Percentiles rank a stretch among this genome's conserved stretches.
Evolutionary conservation across 768 basidiomycete genomes (phyloP).

Genomic region (Psilocybe cyanescens): DNA sequence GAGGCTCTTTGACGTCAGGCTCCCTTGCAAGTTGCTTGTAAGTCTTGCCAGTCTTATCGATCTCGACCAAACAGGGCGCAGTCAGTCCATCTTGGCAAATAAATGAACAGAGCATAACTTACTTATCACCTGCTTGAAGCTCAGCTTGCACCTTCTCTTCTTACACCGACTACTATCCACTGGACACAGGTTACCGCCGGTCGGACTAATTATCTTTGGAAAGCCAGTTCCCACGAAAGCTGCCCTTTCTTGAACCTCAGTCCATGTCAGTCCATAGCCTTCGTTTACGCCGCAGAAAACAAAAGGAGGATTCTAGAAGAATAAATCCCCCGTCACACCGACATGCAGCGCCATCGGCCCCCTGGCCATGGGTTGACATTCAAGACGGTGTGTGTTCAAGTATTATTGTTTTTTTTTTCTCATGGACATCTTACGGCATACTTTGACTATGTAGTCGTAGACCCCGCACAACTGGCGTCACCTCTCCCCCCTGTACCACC

Average conservation of each 20-base stretch:
- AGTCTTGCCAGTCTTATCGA: not conserved
- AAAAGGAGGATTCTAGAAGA: conserved; percentile 13
- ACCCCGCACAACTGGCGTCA: conserved; percentile 7
- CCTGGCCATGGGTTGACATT: conserved; percentile 51
- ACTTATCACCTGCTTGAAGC: not conserved
- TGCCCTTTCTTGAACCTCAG: not conserved
- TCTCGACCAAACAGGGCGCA: not conserved
- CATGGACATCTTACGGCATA: not conserved
- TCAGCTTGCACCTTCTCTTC: not conserved
- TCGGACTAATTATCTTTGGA: not conserved
- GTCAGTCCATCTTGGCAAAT: not conserved
- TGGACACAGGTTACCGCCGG: not conserved
- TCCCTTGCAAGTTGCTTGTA: not conserved
- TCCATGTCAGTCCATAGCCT: conserved; percentile 2
- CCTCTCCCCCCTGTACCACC: conserved; percentile 9
- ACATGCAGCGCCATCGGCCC: conserved; percentile 49
- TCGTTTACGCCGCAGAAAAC: not conserved
- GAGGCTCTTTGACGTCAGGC: too few species aligned
- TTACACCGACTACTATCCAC: too few species aligned
- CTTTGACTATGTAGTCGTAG: not conserved
- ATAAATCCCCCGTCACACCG: conserved; percentile 44
- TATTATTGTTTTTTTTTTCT: not conserved
- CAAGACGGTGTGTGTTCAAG: conserved; percentile 35
- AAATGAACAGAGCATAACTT: not conserved
- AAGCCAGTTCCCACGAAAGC: not conserved